Conservation (phyloP, 805 yeast genomes). For the Lachancea quebecensis region DNA sequence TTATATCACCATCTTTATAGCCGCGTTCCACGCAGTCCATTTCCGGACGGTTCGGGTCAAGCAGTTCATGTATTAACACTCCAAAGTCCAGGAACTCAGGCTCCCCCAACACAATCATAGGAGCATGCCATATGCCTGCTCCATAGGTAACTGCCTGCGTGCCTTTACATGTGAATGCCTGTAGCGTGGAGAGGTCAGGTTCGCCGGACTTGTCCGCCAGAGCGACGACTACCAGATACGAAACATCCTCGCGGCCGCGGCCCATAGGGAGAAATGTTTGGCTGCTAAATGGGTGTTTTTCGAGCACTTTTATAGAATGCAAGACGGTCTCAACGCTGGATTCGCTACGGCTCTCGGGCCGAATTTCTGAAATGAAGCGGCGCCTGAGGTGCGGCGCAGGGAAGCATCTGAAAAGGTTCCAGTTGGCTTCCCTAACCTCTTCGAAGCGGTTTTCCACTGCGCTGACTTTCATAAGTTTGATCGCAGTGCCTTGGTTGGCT, state of each 20-base stretch:
- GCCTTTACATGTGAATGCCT: constrained; percentile 71
- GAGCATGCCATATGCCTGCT: constrained; percentile 83
- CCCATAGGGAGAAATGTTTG: constrained; percentile 95
- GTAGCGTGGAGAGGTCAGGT: constrained; percentile 56
- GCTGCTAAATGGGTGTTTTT: constrained; percentile 82
- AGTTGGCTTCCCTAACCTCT: constrained; percentile 50
- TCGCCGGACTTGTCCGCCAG: constrained; percentile 40
- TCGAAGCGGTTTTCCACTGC: constrained; percentile 48
- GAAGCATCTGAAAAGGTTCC: constrained; percentile 78
- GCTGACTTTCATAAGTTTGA: constrained; percentile 66
- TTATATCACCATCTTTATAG: constrained; percentile 33
- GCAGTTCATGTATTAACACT: constrained; percentile 82
- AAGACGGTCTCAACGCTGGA: constrained; percentile 3
- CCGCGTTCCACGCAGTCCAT: constrained; percentile 73
- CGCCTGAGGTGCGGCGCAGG: constrained; percentile 60
- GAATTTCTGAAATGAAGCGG: neutral
- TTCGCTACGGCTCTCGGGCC: neutral
- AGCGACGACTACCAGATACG: constrained; percentile 81
- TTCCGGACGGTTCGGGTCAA: constrained; percentile 51
- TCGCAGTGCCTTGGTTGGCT: constrained; percentile 95
- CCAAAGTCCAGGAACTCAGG: constrained; percentile 59
- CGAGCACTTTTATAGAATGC: constrained; percentile 64
- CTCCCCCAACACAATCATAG: constrained; percentile 79
- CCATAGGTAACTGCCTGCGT: constrained; percentile 89
- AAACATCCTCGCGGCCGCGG: constrained; percentile 43